phyloP scores from a whole-genome alignment of 352 stramenopile genomes.

The Phytophthora meadii region DNA sequence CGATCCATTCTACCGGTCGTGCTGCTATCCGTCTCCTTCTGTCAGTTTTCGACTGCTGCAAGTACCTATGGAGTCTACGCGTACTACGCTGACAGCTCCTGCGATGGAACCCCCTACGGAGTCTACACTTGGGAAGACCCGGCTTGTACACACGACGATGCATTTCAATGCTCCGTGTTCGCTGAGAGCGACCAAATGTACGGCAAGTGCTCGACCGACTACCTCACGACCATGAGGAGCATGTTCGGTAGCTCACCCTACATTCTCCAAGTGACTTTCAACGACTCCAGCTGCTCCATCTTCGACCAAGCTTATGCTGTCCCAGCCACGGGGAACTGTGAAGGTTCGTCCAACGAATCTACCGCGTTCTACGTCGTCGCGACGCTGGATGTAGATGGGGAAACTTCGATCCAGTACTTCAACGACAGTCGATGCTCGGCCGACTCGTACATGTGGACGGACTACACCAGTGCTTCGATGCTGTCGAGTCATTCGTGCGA shows the following conservation, averaged over 20 bases:
- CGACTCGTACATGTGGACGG: too few species aligned
- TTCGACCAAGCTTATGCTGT: neutral
- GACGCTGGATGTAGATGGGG: neutral
- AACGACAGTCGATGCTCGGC: neutral
- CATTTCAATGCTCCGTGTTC: neutral
- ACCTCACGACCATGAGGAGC: neutral
- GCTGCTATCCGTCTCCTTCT: too few species aligned
- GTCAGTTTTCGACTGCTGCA: neutral
- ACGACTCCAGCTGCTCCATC: neutral
- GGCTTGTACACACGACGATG: neutral
- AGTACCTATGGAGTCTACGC: neutral
- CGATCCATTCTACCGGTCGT: too few species aligned
- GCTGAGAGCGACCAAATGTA: neutral
- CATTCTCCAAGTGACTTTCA: neutral
- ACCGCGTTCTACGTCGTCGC: neutral
- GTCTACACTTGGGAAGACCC: neutral
- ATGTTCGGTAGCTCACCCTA: neutral
- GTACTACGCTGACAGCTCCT: neutral
- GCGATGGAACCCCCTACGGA: neutral
- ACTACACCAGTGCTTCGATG: neutral
- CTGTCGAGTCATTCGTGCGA: slow-evolving; percentile 8
- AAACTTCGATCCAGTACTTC: neutral
- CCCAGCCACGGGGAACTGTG: slow-evolving; percentile 10
- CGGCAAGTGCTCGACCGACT: neutral
- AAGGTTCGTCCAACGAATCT: slow-evolving; percentile 1